Base-by-base conservation (phyloP, 257 asterid species). In the Lycium barbarum region DNA sequence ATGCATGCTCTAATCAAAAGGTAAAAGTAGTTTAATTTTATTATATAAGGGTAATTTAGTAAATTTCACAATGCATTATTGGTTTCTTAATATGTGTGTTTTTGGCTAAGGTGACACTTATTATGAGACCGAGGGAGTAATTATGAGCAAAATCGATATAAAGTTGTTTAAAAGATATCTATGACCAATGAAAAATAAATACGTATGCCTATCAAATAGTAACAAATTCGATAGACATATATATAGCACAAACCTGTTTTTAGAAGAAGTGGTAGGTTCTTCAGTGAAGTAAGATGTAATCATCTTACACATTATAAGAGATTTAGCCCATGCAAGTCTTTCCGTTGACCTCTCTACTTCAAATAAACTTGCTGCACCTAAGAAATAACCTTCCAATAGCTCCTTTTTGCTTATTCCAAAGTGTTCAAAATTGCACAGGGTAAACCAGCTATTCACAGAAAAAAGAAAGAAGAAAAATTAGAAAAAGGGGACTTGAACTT, bases 241-340 rank as follows among this genome's bases (percentile, higher is more conserved):
- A 40, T 40, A 40, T 40, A 90, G 93, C 83, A 38, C 71, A 65
- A 65, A 65, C 71, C 43, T 65, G 17, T 65, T 26, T 26, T 65
- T 26, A 10, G 71, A 22, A 22, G 0, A 38, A 38, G 26, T 15
- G 26, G 14, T 68, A 3, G 78, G 26, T 15, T 68, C 78, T 36
- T 68, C 3, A 15, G 5, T 70, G 54, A 70, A 70, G 2, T 70
- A 70, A 1, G 78, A 70, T 70, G 78, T 70, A 70, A 70, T 70
- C 26, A 70, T 70, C 14, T 15, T 70, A 70, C 53, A 70, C 51
- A 70, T 70, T 15, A 70, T 38, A 17, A 40, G 22, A 70, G 78
- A 70, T 70, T 70, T 70, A 38, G 78, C 53, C 78, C 78, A 70
- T 15, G 78, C 78, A 38, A 70, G 54, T 70, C 78, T 9, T 70